Evolutionary conservation across 106 monocot genomes (phyloP).

Genomic region (Gastrodia elata): DNA sequence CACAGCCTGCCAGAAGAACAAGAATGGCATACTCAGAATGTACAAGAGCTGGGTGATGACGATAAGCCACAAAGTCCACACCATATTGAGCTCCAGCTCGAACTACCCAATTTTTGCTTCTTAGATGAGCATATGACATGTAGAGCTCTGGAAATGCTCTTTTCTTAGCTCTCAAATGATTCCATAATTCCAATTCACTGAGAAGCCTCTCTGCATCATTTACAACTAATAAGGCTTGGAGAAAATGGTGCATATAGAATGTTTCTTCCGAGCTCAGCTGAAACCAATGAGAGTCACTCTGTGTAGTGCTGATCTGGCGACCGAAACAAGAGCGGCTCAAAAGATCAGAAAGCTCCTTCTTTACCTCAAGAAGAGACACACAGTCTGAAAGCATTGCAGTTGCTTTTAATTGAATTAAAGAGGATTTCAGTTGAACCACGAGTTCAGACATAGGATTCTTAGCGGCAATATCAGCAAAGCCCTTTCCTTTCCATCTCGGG

Average conservation of each 20-base stretch:
- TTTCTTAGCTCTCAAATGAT: conserved; percentile 12
- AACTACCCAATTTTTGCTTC: conserved; percentile 77
- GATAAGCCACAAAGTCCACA: conserved; percentile 71
- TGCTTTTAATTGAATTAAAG: conserved; percentile 15
- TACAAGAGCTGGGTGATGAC: conserved; percentile 70
- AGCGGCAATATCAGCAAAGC: conserved; percentile 31
- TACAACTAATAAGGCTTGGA: conserved; percentile 34
- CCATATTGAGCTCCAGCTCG: conserved; percentile 50
- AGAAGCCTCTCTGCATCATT: conserved; percentile 2
- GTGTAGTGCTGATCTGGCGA: conserved; percentile 23
- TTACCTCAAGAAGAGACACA: conserved; percentile 22
- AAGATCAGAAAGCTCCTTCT: conserved; percentile 20
- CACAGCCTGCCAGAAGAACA: conserved; percentile 23
- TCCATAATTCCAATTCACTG: conserved; percentile 35
- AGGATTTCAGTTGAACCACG: conserved; percentile 29
- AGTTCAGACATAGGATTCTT: conserved; percentile 63
- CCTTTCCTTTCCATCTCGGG: conserved; percentile 81
- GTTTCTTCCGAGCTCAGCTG: conserved; percentile 61
- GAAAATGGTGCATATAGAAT: conserved; percentile 46
- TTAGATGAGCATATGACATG: conserved; percentile 59
- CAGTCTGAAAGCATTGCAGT: conserved; percentile 22
- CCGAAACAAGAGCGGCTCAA: conserved; percentile 53
- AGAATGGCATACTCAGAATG: conserved; percentile 58
- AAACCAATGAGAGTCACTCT: conserved; percentile 33
- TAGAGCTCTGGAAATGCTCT: conserved; percentile 36